Evolutionary conservation across 768 basidiomycete genomes (phyloP).

Genomic region (Lactarius tabidus): DNA sequence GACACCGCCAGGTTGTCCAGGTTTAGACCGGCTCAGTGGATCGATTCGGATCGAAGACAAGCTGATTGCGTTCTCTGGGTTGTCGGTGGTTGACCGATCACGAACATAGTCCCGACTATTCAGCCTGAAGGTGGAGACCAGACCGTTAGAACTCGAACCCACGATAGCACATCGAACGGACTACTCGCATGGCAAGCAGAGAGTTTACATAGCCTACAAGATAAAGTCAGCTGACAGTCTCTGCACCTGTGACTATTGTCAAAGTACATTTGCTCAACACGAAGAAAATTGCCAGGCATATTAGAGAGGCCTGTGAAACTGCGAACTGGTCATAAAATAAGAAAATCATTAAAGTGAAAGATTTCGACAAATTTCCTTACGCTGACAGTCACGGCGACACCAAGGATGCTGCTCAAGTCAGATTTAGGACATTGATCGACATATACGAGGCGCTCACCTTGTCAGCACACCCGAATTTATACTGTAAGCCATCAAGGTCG

Average conservation of each 20-base stretch:
- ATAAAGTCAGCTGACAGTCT: neutral
- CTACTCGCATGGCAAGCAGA: slow-evolving; percentile 44
- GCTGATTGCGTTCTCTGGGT: neutral
- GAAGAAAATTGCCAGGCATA: slow-evolving; percentile 52
- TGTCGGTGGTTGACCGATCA: neutral
- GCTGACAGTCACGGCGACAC: slow-evolving; percentile 18
- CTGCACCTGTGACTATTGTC: neutral
- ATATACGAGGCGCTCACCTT: slow-evolving; percentile 21
- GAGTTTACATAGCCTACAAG: slow-evolving; percentile 50
- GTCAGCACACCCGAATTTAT: slow-evolving; percentile 30
- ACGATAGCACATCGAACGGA: neutral
- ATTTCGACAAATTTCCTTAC: slow-evolving; percentile 7
- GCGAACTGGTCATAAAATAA: slow-evolving; percentile 17
- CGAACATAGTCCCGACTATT: slow-evolving; percentile 9
- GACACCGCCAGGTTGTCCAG: neutral
- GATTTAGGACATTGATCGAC: neutral
- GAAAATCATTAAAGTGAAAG: neutral
- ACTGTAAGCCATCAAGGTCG: slow-evolving; percentile 29
- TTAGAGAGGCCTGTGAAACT: slow-evolving; percentile 42
- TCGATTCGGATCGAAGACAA: neutral
- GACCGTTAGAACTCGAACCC: neutral
- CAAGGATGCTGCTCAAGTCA: slow-evolving; percentile 23
- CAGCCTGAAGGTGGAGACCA: neutral
- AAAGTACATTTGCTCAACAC: slow-evolving; percentile 46
- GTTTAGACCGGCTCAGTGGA: neutral